These are phyloP conservation scores for Elongisporangium prolatum DNA, from an alignment of 352 stramenopile species.

Conservation along the genomic window DNA sequence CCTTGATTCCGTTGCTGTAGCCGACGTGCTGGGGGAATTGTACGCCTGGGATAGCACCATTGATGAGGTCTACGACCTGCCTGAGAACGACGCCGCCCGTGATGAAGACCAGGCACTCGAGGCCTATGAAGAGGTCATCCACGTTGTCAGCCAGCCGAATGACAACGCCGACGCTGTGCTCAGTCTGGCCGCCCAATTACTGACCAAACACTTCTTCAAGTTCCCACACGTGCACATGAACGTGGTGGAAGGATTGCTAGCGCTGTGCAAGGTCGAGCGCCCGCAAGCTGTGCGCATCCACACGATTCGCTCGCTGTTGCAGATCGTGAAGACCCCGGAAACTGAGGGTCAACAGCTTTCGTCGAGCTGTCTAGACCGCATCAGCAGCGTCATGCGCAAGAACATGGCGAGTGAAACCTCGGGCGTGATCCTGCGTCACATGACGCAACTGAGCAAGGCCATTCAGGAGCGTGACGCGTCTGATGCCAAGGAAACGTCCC, in stretches of 20 bases:
- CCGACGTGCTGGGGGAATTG: constrained; percentile 53
- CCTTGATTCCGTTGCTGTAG: constrained; percentile 6
- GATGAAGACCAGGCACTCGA: constrained; percentile 73
- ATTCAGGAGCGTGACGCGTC: constrained; percentile 23
- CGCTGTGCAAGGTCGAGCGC: constrained; percentile 29
- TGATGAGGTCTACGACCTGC: constrained; percentile 48
- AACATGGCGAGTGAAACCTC: constrained; percentile 46
- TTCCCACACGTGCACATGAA: constrained; percentile 77
- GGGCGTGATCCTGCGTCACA: constrained; percentile 52
- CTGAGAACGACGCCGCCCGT: constrained; percentile 35
- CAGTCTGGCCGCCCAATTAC: constrained; percentile 62
- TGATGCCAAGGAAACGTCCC: background rate
- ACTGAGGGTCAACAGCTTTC: constrained; percentile 15
- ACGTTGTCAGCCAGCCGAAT: constrained; percentile 23
- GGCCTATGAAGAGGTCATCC: constrained; percentile 73
- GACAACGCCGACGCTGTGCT: constrained; percentile 43
- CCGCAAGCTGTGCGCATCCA: constrained; percentile 70
- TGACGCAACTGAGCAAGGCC: constrained; percentile 47
- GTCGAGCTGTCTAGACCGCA: constrained; percentile 30
- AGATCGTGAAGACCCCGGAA: constrained; percentile 52
- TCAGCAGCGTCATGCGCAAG: constrained; percentile 27
- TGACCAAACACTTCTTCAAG: constrained; percentile 75
- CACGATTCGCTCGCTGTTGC: constrained; percentile 59
- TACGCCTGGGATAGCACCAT: constrained; percentile 66
- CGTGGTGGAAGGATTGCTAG: constrained; percentile 58